Evolutionary conservation across 352 stramenopile genomes (phyloP), one percentile per base, ranked within the genome.

Genomic region (Aphanomyces astaci): DNA sequence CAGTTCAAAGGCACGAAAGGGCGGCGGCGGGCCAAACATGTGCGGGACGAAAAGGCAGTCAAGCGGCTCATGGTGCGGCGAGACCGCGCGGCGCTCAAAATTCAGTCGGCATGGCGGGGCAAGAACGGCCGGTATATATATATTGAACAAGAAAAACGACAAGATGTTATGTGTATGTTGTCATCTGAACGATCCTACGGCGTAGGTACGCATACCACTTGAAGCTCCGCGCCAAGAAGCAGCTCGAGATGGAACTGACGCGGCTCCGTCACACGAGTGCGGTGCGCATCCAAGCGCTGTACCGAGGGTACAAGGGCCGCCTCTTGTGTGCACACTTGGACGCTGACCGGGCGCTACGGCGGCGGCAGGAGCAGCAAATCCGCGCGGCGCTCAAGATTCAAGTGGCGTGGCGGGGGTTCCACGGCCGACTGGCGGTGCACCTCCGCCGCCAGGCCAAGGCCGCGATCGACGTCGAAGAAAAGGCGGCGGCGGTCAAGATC

Each of bases 351-450:
- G 75, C 78, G 0, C 79, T 89, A 53, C 75, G 73, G 7, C 66
- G 74, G 54, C 82, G 83, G 9, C 84, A 79, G 62, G 81, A 92
- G 46, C 80, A 80, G 65, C 76, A 93, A 76, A 80, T 90, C 51
- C 73, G 72, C 25, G 84, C 77, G 19, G 85, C 82, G 10, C 72
- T 94, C 11, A 78, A 78, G n/a, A 92, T 94, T 55, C 87, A 95
- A 63, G 74, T 77, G 0, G 78, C 73, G 31, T 95, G 82, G 82
- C 79, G 87, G n/a, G 85, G 85, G 0, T 89, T 79, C 63, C 83
- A 89, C 52, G 83, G 79, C 19, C 83, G 84, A 0, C 57, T 89
- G 4, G 81, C 75, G 32, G 79, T 78, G 24, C 83, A 88, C 49
- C 25, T 94, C 54, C 74, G 75, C 7, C 63, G 79, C 9, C 79